A percentile compares a stretch with the other conserved stretches of the same genome.
Conservation (phyloP, 208 protist species). For the Lotmaria passim region DNA sequence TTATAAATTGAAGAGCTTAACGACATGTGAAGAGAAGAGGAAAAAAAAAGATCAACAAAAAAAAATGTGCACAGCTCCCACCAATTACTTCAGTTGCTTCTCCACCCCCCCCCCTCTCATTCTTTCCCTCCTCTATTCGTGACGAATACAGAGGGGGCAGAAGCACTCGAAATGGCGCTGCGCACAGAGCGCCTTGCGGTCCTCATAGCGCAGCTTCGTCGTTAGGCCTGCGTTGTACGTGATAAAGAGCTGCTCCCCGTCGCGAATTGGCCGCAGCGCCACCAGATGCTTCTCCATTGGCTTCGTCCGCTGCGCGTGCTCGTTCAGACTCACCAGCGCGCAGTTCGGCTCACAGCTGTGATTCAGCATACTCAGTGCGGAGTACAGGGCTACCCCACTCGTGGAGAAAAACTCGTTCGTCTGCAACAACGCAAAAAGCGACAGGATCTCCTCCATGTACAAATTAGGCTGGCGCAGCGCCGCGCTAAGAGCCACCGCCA, state of each 20-base stretch:
- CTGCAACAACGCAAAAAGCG: conserved; percentile 84
- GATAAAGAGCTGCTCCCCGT: conserved; percentile 88
- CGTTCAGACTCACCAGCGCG: conserved; percentile 46
- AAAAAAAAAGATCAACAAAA: no score
- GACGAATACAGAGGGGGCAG: conserved; percentile 75
- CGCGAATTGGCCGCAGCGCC: conserved; percentile 67
- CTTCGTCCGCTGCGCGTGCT: neutral
- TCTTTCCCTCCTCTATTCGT: conserved; percentile 45
- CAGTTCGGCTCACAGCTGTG: conserved; percentile 92
- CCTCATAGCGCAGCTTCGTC: conserved; percentile 66
- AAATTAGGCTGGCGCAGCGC: conserved; percentile 76
- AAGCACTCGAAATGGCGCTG: conserved; percentile 91
- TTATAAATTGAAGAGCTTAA: no score
- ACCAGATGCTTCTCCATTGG: conserved; percentile 49
- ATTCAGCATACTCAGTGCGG: conserved; percentile 76
- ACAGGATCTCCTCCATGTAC: conserved; percentile 88
- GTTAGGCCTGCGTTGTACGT: conserved; percentile 84
- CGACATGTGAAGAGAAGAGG: no score
- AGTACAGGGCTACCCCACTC: conserved; percentile 71
- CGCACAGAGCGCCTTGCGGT: conserved; percentile 76
- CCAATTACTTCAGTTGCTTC: no score
- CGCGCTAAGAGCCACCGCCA: conserved; percentile 65
- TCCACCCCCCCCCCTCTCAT: no score
- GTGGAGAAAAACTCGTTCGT: conserved; percentile 81
- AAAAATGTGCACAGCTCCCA: no score